phyloP scores from a whole-genome alignment of 1,284 basidiomycete genomes.

The Exobasidium rhododendri region DNA sequence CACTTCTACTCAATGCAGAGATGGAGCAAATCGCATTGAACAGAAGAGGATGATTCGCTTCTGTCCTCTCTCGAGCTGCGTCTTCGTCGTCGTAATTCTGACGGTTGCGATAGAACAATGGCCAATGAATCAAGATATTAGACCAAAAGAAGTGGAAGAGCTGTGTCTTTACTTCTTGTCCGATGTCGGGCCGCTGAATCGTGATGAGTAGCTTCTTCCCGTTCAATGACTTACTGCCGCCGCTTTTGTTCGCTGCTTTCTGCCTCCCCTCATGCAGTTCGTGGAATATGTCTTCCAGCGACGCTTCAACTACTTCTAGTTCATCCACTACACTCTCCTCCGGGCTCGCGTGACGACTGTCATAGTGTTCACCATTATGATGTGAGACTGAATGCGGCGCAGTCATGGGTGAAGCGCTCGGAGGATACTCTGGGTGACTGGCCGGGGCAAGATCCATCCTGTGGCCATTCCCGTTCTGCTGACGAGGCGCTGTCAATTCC shows the following conservation, averaged over 20 bases:
- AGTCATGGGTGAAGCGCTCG: no score
- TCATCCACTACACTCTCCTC: not conserved
- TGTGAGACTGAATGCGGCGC: no score
- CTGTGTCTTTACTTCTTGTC: slow-evolving; percentile 26
- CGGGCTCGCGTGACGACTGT: no score
- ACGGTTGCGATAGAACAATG: slow-evolving; percentile 27
- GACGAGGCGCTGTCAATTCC: no score
- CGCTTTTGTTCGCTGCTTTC: not conserved
- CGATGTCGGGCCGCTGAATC: slow-evolving; percentile 13
- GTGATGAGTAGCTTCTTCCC: no score
- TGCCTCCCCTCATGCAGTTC: not conserved
- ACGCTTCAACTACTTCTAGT: not conserved
- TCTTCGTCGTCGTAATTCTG: slow-evolving; percentile 19
- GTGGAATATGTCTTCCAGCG: not conserved
- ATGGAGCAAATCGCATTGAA: slow-evolving; percentile 34
- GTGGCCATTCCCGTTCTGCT: no score
- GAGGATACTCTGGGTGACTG: no score
- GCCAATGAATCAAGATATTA: slow-evolving; percentile 33
- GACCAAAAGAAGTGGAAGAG: slow-evolving; percentile 36
- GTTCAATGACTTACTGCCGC: no score
- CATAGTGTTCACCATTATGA: no score
- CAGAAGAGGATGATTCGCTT: slow-evolving; percentile 33
- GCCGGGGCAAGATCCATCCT: no score
- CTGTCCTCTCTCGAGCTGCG: slow-evolving; percentile 25
- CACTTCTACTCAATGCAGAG: slow-evolving; percentile 20